Percentiles rank a stretch among this genome's conserved stretches.
These are phyloP conservation scores for Aspergillus amoenus DNA, from an alignment of 2,329 filamentous ascomycete species.

Conservation along the genomic window DNA sequence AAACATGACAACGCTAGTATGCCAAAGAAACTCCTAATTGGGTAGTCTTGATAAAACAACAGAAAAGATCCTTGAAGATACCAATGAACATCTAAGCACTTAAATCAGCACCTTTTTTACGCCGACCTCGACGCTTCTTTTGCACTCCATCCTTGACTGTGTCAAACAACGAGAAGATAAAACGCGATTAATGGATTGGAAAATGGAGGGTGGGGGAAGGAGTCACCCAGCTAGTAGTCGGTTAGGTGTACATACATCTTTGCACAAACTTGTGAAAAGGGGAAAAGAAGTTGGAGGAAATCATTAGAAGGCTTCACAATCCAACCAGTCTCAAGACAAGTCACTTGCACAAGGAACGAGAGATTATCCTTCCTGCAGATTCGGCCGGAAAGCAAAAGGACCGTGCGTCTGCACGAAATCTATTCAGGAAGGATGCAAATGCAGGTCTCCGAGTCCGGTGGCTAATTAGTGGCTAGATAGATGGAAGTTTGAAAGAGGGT, in stretches of 20 bases:
- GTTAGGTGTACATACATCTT: not conserved
- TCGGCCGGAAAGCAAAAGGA: not conserved
- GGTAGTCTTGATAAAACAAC: not conserved
- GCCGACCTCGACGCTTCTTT: slow-evolving; percentile 9
- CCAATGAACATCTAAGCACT: not conserved
- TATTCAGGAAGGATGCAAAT: not conserved
- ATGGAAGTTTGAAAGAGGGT: not conserved
- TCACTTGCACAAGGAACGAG: not conserved
- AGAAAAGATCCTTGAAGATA: not conserved
- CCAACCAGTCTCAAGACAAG: not conserved
- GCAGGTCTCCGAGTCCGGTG: slow-evolving; percentile 1
- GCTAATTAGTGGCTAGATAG: not conserved
- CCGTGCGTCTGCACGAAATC: not conserved
- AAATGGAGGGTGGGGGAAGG: not conserved
- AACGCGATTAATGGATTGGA: too few species aligned
- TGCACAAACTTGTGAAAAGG: not conserved
- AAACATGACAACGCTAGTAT: not conserved
- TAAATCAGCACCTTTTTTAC: slow-evolving; percentile 5
- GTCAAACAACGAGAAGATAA: not conserved
- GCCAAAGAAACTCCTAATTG: not conserved
- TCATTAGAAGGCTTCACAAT: not conserved
- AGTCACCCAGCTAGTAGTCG: not conserved
- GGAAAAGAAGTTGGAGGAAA: not conserved
- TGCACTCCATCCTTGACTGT: not conserved
- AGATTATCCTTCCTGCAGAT: not conserved